Conservation (phyloP, 139 green algal genomes). For the Coelastrella sp. region DNA sequence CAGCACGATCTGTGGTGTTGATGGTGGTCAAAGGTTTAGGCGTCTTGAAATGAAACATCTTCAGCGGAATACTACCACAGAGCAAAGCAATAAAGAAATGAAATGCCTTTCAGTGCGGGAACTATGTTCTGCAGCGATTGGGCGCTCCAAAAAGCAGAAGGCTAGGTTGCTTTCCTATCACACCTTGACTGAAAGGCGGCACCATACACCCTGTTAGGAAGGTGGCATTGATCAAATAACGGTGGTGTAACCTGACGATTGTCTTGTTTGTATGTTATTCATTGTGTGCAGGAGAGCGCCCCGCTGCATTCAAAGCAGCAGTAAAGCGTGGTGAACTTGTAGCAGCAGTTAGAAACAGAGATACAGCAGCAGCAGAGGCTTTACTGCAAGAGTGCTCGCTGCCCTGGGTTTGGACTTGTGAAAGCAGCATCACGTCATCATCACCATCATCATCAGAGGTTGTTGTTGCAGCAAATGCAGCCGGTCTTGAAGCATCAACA, state of each 20-base stretch:
- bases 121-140: not conserved
- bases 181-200: too few species aligned
- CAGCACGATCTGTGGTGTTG: not conserved
- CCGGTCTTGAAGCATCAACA: too few species aligned
- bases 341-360: not conserved
- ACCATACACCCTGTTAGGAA: too few species aligned
- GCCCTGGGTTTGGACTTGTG: constrained; percentile 18
- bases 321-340: constrained; percentile 25
- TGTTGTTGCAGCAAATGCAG: too few species aligned
- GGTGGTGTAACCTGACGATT: not conserved
- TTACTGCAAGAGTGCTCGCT: not conserved
- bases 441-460: too few species aligned
- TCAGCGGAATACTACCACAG: not conserved
- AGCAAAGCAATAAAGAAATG: too few species aligned
- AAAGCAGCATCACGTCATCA: too few species aligned
- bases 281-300: not conserved
- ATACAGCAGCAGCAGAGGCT: not conserved
- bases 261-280: not conserved
- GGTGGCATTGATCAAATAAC: too few species aligned
- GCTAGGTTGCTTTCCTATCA: not conserved
- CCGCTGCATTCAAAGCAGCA: constrained; percentile 29
- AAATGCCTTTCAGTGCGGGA: not conserved
- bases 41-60: not conserved
- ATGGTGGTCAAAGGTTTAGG: not conserved
- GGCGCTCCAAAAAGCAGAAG: not conserved